Evolutionary conservation across 2,329 filamentous ascomycete genomes (phyloP).

Genomic region (Cadophora malorum): DNA sequence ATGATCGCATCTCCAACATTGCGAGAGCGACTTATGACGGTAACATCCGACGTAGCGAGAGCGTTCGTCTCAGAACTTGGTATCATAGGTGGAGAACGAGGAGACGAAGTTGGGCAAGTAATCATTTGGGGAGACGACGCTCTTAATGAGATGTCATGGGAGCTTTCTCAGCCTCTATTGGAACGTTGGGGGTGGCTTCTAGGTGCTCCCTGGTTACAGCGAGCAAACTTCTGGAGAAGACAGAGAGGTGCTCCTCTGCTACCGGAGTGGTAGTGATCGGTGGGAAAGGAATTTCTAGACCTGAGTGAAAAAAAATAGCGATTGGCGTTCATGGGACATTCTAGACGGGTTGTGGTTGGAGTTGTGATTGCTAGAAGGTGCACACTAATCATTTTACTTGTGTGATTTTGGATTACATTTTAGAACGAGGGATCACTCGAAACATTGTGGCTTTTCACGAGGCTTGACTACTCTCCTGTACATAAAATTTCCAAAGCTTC

Average conservation of each 20-base stretch:
- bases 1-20: conserved; percentile 50
- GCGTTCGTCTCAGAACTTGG: conserved; percentile 49
- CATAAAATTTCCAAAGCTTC: background rate
- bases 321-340: conserved; percentile 19
- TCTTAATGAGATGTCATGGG: conserved; percentile 51
- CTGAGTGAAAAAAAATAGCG: conserved; percentile 22
- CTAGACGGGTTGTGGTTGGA: conserved; percentile 5
- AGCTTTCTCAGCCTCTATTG: conserved; percentile 49
- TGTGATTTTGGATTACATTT: background rate
- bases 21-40: conserved; percentile 48
- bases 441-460: conserved; percentile 5
- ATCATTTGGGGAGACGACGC: conserved; percentile 53
- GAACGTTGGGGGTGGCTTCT: conserved; percentile 51
- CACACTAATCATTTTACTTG: background rate
- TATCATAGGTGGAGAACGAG: conserved; percentile 44
- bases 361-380: conserved; percentile 7
- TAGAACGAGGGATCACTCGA: conserved; percentile 1
- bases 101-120: conserved; percentile 48
- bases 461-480: background rate
- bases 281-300: conserved; percentile 6
- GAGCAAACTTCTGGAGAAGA: conserved; percentile 51
- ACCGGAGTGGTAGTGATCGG: conserved; percentile 43
- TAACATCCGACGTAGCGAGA: conserved; percentile 47
- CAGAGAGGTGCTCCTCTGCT: conserved; percentile 48
- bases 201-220: conserved; percentile 47